A percentile compares a stretch with the other conserved stretches of the same genome.
These are phyloP conservation scores for Pyrenochaeta sp. DNA, from an alignment of 2,329 filamentous ascomycete species.

Conservation along the genomic window DNA sequence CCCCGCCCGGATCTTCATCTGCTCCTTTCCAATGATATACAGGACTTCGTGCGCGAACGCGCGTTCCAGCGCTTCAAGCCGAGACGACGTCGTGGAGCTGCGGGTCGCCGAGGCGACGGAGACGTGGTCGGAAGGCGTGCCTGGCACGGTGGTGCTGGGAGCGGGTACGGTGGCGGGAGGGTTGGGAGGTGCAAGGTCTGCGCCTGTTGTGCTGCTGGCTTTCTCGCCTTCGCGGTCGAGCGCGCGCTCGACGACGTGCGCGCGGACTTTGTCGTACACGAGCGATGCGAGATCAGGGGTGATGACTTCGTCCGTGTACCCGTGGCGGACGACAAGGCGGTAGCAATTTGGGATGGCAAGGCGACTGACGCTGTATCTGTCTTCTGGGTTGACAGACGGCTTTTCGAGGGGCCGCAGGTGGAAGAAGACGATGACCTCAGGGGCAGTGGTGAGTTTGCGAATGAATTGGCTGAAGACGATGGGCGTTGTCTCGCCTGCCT, in stretches of 20 bases:
- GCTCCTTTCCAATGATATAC: conserved; percentile 64
- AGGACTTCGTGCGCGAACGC: conserved; percentile 58
- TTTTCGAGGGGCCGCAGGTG: conserved; percentile 71
- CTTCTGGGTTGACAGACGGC: conserved; percentile 54
- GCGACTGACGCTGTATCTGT: conserved; percentile 58
- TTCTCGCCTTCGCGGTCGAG: conserved; percentile 37
- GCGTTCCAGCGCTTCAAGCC: conserved; percentile 48
- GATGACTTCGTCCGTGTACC: conserved; percentile 75
- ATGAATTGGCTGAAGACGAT: conserved; percentile 76
- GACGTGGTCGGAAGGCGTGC: conserved; percentile 1
- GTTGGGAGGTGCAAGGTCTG: conserved; percentile 6
- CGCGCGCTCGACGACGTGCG: conserved; percentile 41
- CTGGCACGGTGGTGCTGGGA: no score
- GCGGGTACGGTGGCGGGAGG: no score
- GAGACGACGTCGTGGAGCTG: conserved; percentile 31
- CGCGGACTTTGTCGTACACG: conserved; percentile 66
- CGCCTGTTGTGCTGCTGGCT: neutral
- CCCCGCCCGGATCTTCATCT: conserved; percentile 49
- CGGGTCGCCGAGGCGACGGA: conserved; percentile 20
- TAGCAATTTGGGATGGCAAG: conserved; percentile 68
- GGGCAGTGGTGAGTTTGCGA: conserved; percentile 71
- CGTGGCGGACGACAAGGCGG: conserved; percentile 72
- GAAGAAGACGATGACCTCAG: conserved; percentile 76
- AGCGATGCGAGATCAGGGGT: conserved; percentile 64
- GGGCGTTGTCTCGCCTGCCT: conserved; percentile 70